phyloP scores from a whole-genome alignment of 768 basidiomycete genomes.

The Hemileccinum rubropunctum region DNA sequence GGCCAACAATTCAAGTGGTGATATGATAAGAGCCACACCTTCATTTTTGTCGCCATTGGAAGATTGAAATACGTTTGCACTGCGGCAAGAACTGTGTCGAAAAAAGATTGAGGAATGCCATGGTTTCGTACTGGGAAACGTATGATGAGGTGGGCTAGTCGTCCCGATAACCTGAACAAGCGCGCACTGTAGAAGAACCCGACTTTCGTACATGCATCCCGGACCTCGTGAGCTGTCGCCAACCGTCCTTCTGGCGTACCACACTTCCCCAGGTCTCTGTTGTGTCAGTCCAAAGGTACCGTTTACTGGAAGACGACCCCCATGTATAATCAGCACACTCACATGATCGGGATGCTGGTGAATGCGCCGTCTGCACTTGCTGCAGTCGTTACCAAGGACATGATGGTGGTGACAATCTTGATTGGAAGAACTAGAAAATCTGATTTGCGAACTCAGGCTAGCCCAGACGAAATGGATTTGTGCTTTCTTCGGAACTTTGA shows the following conservation, averaged over 20 bases:
- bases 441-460: too few relatives aligned
- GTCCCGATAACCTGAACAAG: background rate
- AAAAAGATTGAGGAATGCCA: conserved; percentile 54
- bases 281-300: background rate
- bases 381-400: too few relatives aligned
- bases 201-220: conserved; percentile 75
- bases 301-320: background rate
- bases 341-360: conserved; percentile 12
- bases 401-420: too few relatives aligned
- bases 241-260: conserved; percentile 32
- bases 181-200: conserved; percentile 80
- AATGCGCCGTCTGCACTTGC: too few relatives aligned
- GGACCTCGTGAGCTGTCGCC: conserved; percentile 53
- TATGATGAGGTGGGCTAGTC: background rate
- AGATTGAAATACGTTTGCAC: conserved; percentile 68
- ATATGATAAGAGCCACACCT: conserved; percentile 38
- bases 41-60: conserved; percentile 60
- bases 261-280: conserved; percentile 22
- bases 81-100: conserved; percentile 43
- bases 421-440: too few relatives aligned
- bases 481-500: too few relatives aligned
- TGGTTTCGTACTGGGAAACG: conserved; percentile 66
- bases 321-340: conserved; percentile 1
- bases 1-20: too few relatives aligned
- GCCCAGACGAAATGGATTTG: too few relatives aligned